A percentile compares a stretch with the other conserved stretches of the same genome.
Conservation (phyloP, 208 protist genomes). For the Ichthyophonus hoferi region DNA sequence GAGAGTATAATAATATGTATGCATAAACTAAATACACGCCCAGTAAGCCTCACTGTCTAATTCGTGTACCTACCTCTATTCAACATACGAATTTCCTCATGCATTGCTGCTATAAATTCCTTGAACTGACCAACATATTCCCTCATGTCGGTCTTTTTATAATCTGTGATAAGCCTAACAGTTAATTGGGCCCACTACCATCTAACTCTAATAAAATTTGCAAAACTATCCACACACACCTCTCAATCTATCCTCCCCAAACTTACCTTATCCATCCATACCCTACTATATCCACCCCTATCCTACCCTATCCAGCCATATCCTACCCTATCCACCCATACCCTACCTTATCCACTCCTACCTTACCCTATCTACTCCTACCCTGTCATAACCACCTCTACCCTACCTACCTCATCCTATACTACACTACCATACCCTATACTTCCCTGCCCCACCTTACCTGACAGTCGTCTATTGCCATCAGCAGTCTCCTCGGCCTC, state of each 20-base stretch:
- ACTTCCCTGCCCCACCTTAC: not conserved
- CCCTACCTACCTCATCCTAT: not conserved
- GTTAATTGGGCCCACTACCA: too few species aligned
- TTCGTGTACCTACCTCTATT: not conserved
- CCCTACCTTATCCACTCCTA: not conserved
- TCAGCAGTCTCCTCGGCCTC: not conserved
- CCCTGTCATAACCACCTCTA: not conserved
- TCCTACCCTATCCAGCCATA: not conserved
- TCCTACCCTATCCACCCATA: not conserved
- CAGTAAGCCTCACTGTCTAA: too few species aligned
- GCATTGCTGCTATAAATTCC: not conserved
- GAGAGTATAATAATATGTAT: too few species aligned
- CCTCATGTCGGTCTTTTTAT: not conserved
- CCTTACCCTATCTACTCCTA: not conserved
- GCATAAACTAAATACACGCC: too few species aligned
- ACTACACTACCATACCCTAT: not conserved
- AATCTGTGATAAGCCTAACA: too few species aligned
- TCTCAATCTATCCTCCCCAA: too few species aligned
- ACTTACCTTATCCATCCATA: too few species aligned
- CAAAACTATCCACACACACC: too few species aligned
- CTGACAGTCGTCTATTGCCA: not conserved
- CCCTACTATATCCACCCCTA: not conserved
- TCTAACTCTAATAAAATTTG: too few species aligned
- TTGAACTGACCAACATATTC: not conserved
- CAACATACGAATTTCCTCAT: not conserved